Base-by-base conservation (phyloP, 2,329 filamentous ascomycete species). In the Ceratocystis harringtonii region DNA sequence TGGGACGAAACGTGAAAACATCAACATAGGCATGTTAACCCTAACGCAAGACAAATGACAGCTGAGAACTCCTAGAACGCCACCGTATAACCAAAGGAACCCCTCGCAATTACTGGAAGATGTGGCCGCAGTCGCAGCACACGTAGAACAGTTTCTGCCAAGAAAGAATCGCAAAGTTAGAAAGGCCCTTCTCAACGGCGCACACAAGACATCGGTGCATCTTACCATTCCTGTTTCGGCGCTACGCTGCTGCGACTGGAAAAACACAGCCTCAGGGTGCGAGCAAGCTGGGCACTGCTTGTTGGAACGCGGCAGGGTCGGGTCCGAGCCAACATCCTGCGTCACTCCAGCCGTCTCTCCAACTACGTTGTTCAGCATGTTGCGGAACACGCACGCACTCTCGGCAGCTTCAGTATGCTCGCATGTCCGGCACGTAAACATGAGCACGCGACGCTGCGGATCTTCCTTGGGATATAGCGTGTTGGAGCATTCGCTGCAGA, bases 401-500 rank as follows among this genome's bases (percentile, higher is more conserved):
- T 84, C 84, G 41, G 92, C 92, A 69, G 88, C 84, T 74, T 96
- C 91, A 71, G 87, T 89, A 78, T 90, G 96, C 73, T 91, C 87
- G 79, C 94, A 99, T 66, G 92, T 96, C 71, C 92, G 89, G 80
- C 94, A 99, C 69, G 90, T 91, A 77, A 95, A 99, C 79, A 96
- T 88, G 70, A 99, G 86, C 72, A 86, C 87, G 78, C 89, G 89
- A 68, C 85, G 85, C 68, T 86, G 81, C 69, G 87, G 85, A 76
- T 99, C 91, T 80, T 99, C 95, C 77, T 95, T 94, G 62, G 94
- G 94, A 74, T 97, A 97, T 65, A 99, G 81, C 83, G 99, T 89
- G 81, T 99, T 99, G 72, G 92, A 96, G 79, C 94, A 99, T 81
- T 99, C 94, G 71, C 90, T 91, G 80, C 94, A 99, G 82, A 99